phyloP scores from a whole-genome alignment of 768 basidiomycete genomes.

The Lentinula boryana region DNA sequence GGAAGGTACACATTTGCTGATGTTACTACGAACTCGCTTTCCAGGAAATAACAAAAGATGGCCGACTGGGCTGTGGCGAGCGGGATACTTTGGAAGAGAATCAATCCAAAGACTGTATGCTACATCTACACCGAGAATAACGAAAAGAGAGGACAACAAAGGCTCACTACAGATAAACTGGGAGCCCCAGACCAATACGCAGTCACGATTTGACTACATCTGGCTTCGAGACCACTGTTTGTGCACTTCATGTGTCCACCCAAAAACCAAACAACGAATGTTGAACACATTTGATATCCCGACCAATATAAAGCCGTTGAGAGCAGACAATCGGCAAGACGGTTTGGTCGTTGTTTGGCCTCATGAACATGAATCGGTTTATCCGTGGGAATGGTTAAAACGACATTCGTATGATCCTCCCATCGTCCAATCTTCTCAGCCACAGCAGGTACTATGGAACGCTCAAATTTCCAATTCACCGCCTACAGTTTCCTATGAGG shows the following conservation, averaged over 20 bases:
- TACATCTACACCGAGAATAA: no score
- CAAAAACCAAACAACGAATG: slow-evolving; percentile 85
- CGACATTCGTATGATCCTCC: slow-evolving; percentile 78
- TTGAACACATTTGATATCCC: slow-evolving; percentile 84
- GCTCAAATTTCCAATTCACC: slow-evolving; percentile 67
- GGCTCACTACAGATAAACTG: no score
- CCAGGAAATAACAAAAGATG: no score
- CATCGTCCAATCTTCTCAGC: slow-evolving; percentile 14
- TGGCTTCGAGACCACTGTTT: slow-evolving; percentile 94
- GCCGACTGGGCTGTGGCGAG: no score
- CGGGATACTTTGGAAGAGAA: no score
- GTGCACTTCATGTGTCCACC: slow-evolving; percentile 81
- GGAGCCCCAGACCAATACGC: no score
- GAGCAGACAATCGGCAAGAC: slow-evolving; percentile 46
- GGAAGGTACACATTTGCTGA: no score
- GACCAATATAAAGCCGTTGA: slow-evolving; percentile 57
- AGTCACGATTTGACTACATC: slow-evolving; percentile 50
- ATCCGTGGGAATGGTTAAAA: slow-evolving; percentile 84
- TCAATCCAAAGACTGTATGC: no score
- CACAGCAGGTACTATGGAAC: slow-evolving; percentile 76
- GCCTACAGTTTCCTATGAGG: slow-evolving; percentile 67
- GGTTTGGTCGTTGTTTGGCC: slow-evolving; percentile 75
- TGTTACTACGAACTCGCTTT: no score
- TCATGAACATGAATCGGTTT: slow-evolving; percentile 65
- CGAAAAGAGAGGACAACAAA: no score